phyloP scores from a whole-genome alignment of 208 protist genomes.

The Leishmania aethiopica region DNA sequence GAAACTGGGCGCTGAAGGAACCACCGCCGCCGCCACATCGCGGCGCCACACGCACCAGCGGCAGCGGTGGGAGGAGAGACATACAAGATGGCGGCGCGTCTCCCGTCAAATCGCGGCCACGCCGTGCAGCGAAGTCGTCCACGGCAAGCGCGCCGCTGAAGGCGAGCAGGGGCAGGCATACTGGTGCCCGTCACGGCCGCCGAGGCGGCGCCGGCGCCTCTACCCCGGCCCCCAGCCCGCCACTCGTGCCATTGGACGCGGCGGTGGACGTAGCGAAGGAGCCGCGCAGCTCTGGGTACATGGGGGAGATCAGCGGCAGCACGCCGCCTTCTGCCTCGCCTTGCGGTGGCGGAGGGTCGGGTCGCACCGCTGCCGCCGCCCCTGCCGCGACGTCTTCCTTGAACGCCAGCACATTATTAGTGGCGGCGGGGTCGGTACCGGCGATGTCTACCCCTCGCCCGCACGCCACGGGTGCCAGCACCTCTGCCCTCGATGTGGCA shows the following conservation, averaged over 20 bases:
- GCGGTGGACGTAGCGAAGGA: not conserved
- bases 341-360: not conserved
- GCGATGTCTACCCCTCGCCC: not conserved
- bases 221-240: not conserved
- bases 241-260: not conserved
- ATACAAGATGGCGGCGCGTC: not conserved
- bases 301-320: not conserved
- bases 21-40: not conserved
- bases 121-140: conserved; percentile 2
- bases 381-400: not conserved
- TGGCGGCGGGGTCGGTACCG: not conserved
- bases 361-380: not conserved
- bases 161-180: not conserved
- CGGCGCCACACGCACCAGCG: not conserved
- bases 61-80: not conserved
- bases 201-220: not conserved
- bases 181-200: not conserved
- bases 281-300: not conserved
- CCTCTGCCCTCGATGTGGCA: conserved; percentile 1
- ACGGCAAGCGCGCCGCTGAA: not conserved
- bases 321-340: not conserved
- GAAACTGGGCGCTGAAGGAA: not conserved
- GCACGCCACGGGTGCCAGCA: conserved; percentile 8
- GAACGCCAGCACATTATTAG: not conserved
- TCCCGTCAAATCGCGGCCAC: conserved; percentile 4